Evolutionary conservation across 2,329 filamentous ascomycete genomes (phyloP), one percentile per base, ranked within the genome.

Genomic region (Simplicillium aogashimaense): DNA sequence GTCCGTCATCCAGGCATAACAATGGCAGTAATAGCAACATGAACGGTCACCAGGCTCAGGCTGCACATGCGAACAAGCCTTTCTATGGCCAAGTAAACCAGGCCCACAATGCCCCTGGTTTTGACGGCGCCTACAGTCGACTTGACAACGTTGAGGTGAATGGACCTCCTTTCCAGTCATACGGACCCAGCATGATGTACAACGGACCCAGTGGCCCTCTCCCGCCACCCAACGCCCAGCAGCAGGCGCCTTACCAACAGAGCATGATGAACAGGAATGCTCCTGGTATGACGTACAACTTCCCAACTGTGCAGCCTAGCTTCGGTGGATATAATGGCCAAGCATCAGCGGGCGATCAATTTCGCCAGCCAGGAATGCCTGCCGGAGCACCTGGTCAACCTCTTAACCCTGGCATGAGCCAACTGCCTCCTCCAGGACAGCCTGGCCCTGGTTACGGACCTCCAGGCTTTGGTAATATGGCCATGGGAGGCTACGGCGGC

Each of bases 161-260:
- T 32, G 59, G 74, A 47, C 56, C 68, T 4, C 59, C 68, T 6
- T 79, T 73, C 56, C 65, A 67, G 6, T 53, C 65, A 16, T 78
- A 67, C 39, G 62, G 67, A 15, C 72, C 72, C 51, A 64, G 61
- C 35, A 61, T 69, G 35, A 69, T 78, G 63, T 80, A 69, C 56
- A 67, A 64, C 41, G 56, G 61, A 6, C 53, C 62, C 20, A 65
- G 62, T 47, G 61, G 64, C 20, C 61, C 68, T 31, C 66, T 76
- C 51, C 46, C 58, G 45, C 64, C 70, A 4, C 52, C 59, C 35
- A 67, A 68, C 47, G 67, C 63, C 48, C 55, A 78, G 44, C 69
- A 74, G 52, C 74, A 72, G 48, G 53, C 78, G 48, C 74, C 76
- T 46, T 79, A 74, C 51, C 75, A 78, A 53, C 76, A 78, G 53